Conservation (phyloP, 1,284 basidiomycete genomes). For the Exobasidium cylindrosporum region DNA sequence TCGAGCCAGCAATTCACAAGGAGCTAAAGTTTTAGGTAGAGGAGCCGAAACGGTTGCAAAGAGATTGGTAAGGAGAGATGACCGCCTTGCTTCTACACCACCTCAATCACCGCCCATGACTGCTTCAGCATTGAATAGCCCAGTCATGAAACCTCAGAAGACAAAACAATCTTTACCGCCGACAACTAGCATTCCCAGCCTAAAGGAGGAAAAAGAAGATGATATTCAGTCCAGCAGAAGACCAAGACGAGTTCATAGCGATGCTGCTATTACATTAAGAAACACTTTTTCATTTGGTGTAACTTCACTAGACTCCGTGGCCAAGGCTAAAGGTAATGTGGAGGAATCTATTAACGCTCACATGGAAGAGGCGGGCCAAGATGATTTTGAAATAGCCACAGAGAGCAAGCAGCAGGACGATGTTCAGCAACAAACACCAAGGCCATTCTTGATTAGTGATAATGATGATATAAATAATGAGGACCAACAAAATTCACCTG, state of each 20-base stretch:
- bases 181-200: slow-evolving; percentile 7
- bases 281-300: slow-evolving; percentile 10
- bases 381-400: neutral
- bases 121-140: neutral
- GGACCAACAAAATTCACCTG: slow-evolving; percentile 12
- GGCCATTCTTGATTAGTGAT: slow-evolving; percentile 9
- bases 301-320: slow-evolving; percentile 18
- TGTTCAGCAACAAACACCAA: slow-evolving; percentile 14
- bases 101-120: neutral
- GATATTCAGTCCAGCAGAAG: neutral
- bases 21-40: too few species aligned
- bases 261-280: slow-evolving; percentile 37
- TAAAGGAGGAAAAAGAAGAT: neutral
- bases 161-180: neutral
- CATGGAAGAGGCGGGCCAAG: too few species aligned
- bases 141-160: neutral
- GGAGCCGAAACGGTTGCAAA: neutral
- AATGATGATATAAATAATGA: neutral
- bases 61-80: neutral
- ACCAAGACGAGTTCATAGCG: slow-evolving; percentile 37
- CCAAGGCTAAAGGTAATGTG: too few species aligned
- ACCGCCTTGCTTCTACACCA: neutral
- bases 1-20: neutral
- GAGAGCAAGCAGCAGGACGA: neutral
- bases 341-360: too few species aligned